phyloP scores from a whole-genome alignment of 192 early-diverging fungal species.

The Chytriomyces confervae region DNA sequence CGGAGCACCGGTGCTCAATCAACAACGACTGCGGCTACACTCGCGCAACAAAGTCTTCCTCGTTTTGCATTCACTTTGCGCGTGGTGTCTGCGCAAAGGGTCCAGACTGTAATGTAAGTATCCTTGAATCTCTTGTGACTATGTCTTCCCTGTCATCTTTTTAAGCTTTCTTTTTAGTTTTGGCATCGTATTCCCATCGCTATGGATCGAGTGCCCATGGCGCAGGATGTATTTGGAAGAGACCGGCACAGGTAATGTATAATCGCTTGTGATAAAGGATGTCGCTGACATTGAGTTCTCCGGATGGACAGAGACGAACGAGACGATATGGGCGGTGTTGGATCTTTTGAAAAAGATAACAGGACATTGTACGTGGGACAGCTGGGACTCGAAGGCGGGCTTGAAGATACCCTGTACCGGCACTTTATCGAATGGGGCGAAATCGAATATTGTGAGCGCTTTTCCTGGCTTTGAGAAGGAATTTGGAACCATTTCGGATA shows the following conservation, averaged over 20 bases:
- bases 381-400: conserved; percentile 46
- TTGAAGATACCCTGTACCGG: conserved; percentile 49
- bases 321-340: conserved; percentile 73
- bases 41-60: conserved; percentile 60
- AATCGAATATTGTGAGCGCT: conserved; percentile 69
- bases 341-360: conserved; percentile 78
- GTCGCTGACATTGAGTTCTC: background rate
- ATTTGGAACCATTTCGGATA: too few species aligned
- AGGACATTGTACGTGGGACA: conserved; percentile 81
- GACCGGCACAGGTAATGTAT: conserved; percentile 56
- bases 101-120: conserved; percentile 44
- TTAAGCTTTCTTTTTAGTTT: conserved; percentile 36
- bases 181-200: conserved; percentile 63
- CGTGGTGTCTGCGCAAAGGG: conserved; percentile 80
- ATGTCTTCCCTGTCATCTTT: conserved; percentile 53
- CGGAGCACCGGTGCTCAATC: conserved; percentile 68
- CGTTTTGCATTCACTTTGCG: conserved; percentile 87
- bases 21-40: conserved; percentile 74
- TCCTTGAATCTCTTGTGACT: conserved; percentile 57
- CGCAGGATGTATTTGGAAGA: conserved; percentile 79
- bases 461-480: background rate
- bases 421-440: conserved; percentile 81
- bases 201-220: conserved; percentile 47
- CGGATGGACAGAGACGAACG: conserved; percentile 48
- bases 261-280: background rate